Evolutionary conservation across 257 asterid species (phyloP).

Genomic region (Mentha longifolia): DNA sequence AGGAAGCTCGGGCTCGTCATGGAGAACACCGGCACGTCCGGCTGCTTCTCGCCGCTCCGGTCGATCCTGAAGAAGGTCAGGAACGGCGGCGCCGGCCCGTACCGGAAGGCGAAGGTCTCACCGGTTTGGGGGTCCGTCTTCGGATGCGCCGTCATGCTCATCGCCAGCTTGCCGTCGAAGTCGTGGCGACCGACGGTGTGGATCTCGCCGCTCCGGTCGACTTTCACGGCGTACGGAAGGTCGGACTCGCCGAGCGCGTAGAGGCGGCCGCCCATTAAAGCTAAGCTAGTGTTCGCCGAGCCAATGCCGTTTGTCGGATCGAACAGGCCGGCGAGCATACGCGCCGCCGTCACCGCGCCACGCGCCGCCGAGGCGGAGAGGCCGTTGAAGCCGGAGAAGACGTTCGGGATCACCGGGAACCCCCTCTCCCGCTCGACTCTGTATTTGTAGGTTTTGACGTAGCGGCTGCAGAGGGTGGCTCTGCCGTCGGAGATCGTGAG

Average conservation of each 20-base stretch:
- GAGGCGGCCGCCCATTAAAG: neutral
- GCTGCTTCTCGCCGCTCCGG: neutral
- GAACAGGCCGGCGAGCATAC: neutral
- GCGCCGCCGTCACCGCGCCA: neutral
- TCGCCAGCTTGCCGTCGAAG: neutral
- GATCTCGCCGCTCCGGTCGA: neutral
- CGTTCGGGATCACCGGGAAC: neutral
- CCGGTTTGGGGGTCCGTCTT: neutral
- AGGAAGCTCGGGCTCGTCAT: slow-evolving; percentile 11
- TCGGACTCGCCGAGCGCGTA: slow-evolving; percentile 3
- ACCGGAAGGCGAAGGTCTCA: slow-evolving; percentile 6
- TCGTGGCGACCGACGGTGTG: slow-evolving; percentile 4
- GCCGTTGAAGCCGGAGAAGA: slow-evolving; percentile 14
- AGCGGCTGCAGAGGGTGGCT: slow-evolving; percentile 5
- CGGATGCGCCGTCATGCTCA: slow-evolving; percentile 5
- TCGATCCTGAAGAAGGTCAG: neutral
- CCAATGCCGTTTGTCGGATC: neutral
- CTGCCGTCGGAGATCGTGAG: neutral
- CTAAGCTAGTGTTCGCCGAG: neutral
- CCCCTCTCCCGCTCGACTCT: neutral
- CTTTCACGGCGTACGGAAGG: neutral
- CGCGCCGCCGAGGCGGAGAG: slow-evolving; percentile 3
- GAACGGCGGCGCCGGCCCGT: slow-evolving; percentile 1
- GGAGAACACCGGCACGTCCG: slow-evolving; percentile 6
- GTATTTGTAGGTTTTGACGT: neutral